A percentile compares a stretch with the other conserved stretches of the same genome.
These are phyloP conservation scores for Podila horticola DNA, from an alignment of 192 early-diverging fungal genomes.

Conservation along the genomic window DNA sequence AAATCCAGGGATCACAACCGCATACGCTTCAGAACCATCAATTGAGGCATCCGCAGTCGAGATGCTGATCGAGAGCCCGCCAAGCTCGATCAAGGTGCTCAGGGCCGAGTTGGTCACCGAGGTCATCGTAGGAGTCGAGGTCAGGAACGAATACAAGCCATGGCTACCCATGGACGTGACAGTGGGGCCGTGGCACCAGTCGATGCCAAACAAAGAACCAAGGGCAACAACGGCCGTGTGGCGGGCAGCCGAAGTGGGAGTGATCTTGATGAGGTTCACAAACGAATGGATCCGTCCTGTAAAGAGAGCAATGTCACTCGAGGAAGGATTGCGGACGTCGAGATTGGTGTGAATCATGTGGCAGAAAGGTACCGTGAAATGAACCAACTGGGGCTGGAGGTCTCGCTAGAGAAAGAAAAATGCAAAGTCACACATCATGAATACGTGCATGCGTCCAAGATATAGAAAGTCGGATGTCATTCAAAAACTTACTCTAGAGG, in stretches of 20 bases:
- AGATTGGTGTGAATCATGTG: conserved; percentile 49
- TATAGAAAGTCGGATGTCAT: not conserved
- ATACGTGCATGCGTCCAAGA: not conserved
- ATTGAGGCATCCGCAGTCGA: not conserved
- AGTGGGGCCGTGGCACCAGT: conserved; percentile 32
- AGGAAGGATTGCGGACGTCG: conserved; percentile 34
- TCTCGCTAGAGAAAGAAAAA: conserved; percentile 15
- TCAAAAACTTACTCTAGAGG: conserved; percentile 20
- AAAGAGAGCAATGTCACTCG: conserved; percentile 42
- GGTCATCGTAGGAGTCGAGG: conserved; percentile 16
- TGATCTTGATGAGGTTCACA: conserved; percentile 43
- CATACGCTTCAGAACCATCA: not conserved
- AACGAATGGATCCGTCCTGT: conserved; percentile 44
- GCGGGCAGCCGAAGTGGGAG: conserved; percentile 44
- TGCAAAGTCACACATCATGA: not conserved
- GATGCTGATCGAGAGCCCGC: conserved; percentile 31
- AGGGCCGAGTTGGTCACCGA: conserved; percentile 34
- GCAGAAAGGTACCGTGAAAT: conserved; percentile 48
- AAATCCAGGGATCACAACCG: conserved; percentile 18
- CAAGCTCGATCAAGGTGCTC: conserved; percentile 31
- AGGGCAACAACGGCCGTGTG: conserved; percentile 44
- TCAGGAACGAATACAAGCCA: conserved; percentile 40
- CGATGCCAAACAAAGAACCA: conserved; percentile 32
- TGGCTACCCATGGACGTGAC: conserved; percentile 30
- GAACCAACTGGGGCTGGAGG: conserved; percentile 34